A percentile compares a stretch with the other conserved stretches of the same genome.
phyloP scores from a whole-genome alignment of 2,329 filamentous ascomycete genomes.

The Ceratocystis colombiana region DNA sequence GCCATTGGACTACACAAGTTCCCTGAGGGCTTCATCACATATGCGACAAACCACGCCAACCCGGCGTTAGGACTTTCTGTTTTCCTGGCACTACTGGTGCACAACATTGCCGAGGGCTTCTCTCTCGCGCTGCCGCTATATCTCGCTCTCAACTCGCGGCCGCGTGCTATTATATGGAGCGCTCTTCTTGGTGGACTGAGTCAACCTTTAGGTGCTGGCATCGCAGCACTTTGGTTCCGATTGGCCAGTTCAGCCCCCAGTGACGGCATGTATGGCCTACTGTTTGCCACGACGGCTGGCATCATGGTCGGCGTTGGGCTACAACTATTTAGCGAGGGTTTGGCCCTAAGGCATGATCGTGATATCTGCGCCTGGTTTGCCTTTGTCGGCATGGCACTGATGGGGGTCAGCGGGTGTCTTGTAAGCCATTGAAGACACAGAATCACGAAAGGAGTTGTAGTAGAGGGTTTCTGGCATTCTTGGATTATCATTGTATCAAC shows the following conservation, averaged over 20 bases:
- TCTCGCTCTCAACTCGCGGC: constrained; percentile 71
- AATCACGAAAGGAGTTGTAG: background rate
- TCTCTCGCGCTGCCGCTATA: constrained; percentile 87
- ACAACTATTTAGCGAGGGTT: constrained; percentile 76
- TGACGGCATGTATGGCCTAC: constrained; percentile 50
- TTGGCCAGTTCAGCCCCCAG: constrained; percentile 38
- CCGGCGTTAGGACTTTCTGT: constrained; percentile 79
- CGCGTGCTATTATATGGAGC: constrained; percentile 75
- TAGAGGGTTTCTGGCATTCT: background rate
- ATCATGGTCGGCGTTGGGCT: constrained; percentile 93
- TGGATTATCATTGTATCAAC: background rate
- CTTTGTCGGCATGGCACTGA: constrained; percentile 75
- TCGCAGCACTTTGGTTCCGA: constrained; percentile 80
- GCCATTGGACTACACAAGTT: constrained; percentile 95
- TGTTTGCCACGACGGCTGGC: constrained; percentile 83
- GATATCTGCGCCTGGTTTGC: constrained; percentile 69
- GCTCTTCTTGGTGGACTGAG: constrained; percentile 74
- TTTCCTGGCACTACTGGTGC: constrained; percentile 91
- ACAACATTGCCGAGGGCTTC: constrained; percentile 97
- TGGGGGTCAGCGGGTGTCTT: constrained; percentile 76
- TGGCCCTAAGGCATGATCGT: constrained; percentile 71
- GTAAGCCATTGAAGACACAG: constrained; percentile 46
- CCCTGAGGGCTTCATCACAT: constrained; percentile 79
- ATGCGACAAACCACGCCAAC: constrained; percentile 93
- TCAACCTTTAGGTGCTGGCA: constrained; percentile 74